These are phyloP conservation scores for Aspergillus hancockii DNA, from an alignment of 495 filamentous ascomycete species.

Conservation along the genomic window DNA sequence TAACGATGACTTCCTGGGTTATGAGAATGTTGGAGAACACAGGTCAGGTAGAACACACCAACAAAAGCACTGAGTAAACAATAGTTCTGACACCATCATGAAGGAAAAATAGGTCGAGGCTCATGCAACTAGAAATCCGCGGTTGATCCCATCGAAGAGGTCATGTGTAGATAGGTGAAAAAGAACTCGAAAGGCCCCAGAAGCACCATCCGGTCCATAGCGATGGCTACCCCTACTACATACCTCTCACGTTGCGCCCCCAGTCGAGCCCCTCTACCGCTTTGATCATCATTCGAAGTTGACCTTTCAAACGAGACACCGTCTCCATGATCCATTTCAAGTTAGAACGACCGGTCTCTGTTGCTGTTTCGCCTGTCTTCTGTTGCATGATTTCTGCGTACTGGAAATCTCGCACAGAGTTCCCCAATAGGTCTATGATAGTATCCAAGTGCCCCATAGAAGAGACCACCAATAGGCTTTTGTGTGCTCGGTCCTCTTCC, in stretches of 20 bases:
- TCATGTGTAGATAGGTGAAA: background rate
- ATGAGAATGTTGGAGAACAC: background rate
- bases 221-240: background rate
- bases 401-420: background rate
- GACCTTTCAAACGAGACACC: background rate
- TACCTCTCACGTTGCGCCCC: background rate
- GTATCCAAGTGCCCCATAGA: background rate
- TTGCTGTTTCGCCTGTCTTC: background rate
- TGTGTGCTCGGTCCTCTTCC: background rate
- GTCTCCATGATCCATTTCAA: slow-evolving; percentile 1
- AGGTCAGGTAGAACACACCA: background rate
- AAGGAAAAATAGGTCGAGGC: background rate
- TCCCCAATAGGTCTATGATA: background rate
- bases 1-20: background rate
- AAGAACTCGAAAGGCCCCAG: background rate
- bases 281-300: background rate
- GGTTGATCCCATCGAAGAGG: background rate
- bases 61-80: background rate
- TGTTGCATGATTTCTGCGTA: slow-evolving; percentile 1
- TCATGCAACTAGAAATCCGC: background rate
- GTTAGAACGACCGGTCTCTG: background rate
- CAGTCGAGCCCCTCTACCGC: background rate
- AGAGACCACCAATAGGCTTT: background rate
- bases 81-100: background rate
- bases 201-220: background rate